These are phyloP conservation scores for Bipolaris victoriae DNA, from an alignment of 2,329 filamentous ascomycete genomes.

Conservation along the genomic window DNA sequence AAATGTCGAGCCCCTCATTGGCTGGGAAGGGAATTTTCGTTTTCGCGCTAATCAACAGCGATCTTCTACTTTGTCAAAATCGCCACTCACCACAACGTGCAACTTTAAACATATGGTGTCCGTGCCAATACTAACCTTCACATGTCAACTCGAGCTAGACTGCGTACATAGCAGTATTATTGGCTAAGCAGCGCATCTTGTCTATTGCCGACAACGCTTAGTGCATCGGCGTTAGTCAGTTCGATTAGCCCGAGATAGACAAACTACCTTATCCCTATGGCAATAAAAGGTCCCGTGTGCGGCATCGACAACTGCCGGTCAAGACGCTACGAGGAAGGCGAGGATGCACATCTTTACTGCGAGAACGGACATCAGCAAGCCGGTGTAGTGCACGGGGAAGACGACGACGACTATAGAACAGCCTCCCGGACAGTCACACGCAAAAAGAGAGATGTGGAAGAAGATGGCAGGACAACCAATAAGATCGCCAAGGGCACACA, in stretches of 20 bases:
- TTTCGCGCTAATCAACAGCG: constrained; percentile 32
- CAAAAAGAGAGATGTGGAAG: constrained; percentile 58
- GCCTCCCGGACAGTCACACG: constrained; percentile 63
- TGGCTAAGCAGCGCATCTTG: neutral
- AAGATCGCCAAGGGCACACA: constrained; percentile 68
- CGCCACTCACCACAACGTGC: neutral
- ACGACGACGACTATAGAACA: constrained; percentile 69
- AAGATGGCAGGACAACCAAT: constrained; percentile 53
- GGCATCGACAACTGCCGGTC: constrained; percentile 72
- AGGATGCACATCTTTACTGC: constrained; percentile 80
- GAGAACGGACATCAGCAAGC: constrained; percentile 73
- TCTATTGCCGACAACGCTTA: neutral
- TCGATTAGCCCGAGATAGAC: neutral
- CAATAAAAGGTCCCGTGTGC: constrained; percentile 49
- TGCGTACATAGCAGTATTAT: neutral
- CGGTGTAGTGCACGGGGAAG: constrained; percentile 49
- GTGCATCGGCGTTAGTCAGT: neutral
- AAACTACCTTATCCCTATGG: neutral
- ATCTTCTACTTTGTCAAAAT: constrained; percentile 15
- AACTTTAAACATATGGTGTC: neutral
- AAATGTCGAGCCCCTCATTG: constrained; percentile 28
- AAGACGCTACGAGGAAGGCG: constrained; percentile 68
- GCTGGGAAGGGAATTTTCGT: constrained; percentile 30
- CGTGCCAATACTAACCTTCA: neutral
- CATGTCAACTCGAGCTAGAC: neutral